phyloP scores from a whole-genome alignment of 2,329 filamentous ascomycete genomes.

The Beauveria asiatica region DNA sequence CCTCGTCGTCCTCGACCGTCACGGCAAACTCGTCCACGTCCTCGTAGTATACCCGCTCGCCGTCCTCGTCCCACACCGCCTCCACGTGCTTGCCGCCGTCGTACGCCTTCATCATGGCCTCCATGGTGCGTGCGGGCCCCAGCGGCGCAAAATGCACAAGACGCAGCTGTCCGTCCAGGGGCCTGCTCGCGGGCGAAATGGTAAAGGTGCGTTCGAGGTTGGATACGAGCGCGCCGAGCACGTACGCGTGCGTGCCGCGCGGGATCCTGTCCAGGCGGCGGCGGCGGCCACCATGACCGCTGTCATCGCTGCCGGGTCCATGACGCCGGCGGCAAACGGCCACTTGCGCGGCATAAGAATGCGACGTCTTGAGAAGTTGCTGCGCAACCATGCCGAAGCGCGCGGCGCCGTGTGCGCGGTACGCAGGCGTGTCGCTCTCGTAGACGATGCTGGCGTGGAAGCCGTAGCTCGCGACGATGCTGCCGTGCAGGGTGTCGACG shows the following conservation, averaged over 20 bases:
- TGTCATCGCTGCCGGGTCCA: too few species aligned
- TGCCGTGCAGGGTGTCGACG: conserved; percentile 51
- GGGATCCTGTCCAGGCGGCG: conserved; percentile 17
- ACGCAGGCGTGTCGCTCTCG: conserved; percentile 78
- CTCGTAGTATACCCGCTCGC: conserved; percentile 61
- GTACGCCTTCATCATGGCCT: conserved; percentile 63
- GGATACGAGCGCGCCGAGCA: conserved; percentile 68
- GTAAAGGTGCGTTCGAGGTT: conserved; percentile 74
- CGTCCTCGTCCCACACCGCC: conserved; percentile 34
- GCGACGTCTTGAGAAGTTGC: conserved; percentile 54
- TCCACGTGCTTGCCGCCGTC: conserved; percentile 46
- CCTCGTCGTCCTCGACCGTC: conserved; percentile 57
- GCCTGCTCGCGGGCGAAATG: conserved; percentile 65
- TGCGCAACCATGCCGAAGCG: conserved; percentile 80
- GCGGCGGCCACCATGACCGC: conserved; percentile 11
- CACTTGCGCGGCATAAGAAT: conserved; percentile 41
- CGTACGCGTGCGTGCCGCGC: conserved; percentile 58
- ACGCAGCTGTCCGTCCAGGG: conserved; percentile 61
- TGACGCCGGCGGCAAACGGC: conserved; percentile 21
- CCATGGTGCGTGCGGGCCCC: conserved; percentile 59
- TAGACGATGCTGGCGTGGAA: conserved; percentile 84
- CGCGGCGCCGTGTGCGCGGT: conserved; percentile 66
- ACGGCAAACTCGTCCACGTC: conserved; percentile 60
- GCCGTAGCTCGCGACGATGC: conserved; percentile 83
- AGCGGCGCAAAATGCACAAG: conserved; percentile 69